Evolutionary conservation across 2,329 filamentous ascomycete species (phyloP).

Genomic region (Exserohilum rostratum): DNA sequence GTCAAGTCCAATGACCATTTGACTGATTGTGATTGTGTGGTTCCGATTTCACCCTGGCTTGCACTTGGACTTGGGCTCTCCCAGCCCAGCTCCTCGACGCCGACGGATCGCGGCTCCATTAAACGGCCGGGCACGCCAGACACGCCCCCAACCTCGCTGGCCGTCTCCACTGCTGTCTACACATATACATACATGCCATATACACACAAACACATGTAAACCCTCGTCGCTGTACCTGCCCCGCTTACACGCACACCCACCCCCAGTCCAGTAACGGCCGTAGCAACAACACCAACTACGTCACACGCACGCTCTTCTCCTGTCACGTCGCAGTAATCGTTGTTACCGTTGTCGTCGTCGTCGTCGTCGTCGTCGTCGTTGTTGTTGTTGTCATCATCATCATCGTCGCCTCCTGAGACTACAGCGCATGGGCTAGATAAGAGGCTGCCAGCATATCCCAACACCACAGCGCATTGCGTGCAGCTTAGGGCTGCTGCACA

Average conservation of each 20-base stretch:
- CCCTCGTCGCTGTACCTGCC: slow-evolving; percentile 10
- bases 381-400: no score
- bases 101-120: slow-evolving; percentile 23
- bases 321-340: background rate
- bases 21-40: no score
- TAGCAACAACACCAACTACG: slow-evolving; percentile 20
- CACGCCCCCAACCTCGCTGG: slow-evolving; percentile 14
- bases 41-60: slow-evolving; percentile 45
- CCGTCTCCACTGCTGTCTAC: slow-evolving; percentile 19
- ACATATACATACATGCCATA: background rate
- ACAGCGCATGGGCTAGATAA: slow-evolving; percentile 2
- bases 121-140: slow-evolving; percentile 16
- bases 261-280: background rate
- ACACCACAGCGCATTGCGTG: slow-evolving; percentile 1
- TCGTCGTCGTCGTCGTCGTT: no score
- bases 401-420: background rate
- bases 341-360: no score
- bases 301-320: slow-evolving; percentile 23
- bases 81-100: background rate
- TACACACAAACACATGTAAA: background rate
- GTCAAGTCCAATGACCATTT: slow-evolving; percentile 18
- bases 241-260: slow-evolving; percentile 12
- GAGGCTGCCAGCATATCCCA: background rate
- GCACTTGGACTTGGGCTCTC: no score
- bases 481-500: slow-evolving; percentile 1